Evolutionary conservation across 2,329 filamentous ascomycete species (phyloP).

Genomic region (Neonectria faginata): DNA sequence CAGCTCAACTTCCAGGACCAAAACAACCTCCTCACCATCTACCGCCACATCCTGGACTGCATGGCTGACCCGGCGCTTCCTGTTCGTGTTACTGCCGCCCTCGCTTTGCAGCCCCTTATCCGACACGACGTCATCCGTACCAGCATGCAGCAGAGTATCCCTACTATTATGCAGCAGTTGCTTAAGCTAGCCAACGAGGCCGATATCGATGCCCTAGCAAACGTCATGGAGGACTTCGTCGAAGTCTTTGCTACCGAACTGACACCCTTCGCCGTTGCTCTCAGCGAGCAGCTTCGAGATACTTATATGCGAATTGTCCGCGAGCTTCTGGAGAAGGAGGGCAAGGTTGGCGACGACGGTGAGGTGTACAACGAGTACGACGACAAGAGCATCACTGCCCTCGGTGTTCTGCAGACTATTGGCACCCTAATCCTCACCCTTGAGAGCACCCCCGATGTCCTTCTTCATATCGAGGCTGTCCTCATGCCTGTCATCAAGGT

Average conservation of each 20-base stretch:
- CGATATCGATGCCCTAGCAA: slow-evolving; percentile 95
- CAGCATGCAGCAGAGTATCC: slow-evolving; percentile 97
- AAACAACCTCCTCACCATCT: slow-evolving; percentile 95
- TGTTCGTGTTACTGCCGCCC: slow-evolving; percentile 91
- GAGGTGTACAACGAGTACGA: slow-evolving; percentile 92
- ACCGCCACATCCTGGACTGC: slow-evolving; percentile 94
- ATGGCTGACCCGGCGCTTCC: slow-evolving; percentile 96
- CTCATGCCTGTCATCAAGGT: slow-evolving; percentile 97
- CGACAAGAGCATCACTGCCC: slow-evolving; percentile 97
- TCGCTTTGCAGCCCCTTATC: slow-evolving; percentile 95
- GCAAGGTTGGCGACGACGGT: slow-evolving; percentile 79
- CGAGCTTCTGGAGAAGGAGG: slow-evolving; percentile 89
- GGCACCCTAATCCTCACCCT: slow-evolving; percentile 96
- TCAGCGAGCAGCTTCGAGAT: slow-evolving; percentile 95
- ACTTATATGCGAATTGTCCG: slow-evolving; percentile 95
- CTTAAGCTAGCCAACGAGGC: slow-evolving; percentile 97
- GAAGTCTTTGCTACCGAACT: slow-evolving; percentile 98
- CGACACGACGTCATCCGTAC: slow-evolving; percentile 92
- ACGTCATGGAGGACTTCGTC: slow-evolving; percentile 99
- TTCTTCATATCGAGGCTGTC: slow-evolving; percentile 93
- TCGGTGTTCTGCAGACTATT: slow-evolving; percentile 97
- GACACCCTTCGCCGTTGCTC: slow-evolving; percentile 94
- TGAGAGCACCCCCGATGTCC: slow-evolving; percentile 95
- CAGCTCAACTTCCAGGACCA: slow-evolving; percentile 96
- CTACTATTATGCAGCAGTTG: slow-evolving; percentile 99